Percentiles rank a stretch among this genome's conserved stretches.
Evolutionary conservation across 2,329 filamentous ascomycete genomes (phyloP).

Genomic region (Penicillium decumbens): DNA sequence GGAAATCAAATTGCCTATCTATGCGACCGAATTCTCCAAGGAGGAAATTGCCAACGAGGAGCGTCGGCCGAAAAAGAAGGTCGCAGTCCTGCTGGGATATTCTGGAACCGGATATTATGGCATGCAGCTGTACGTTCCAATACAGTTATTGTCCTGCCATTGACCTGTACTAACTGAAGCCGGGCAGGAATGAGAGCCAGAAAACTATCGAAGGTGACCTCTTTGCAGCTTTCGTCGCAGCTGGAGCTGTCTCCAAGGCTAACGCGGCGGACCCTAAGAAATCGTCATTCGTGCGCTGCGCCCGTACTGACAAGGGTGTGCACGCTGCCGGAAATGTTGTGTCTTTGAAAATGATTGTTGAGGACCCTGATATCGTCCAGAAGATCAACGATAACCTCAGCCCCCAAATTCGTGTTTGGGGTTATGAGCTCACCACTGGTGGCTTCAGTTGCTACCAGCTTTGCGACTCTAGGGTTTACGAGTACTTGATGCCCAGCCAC

Average conservation of each 20-base stretch:
- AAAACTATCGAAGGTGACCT: conserved; percentile 96
- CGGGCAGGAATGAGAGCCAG: conserved; percentile 53
- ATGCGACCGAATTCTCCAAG: conserved; percentile 58
- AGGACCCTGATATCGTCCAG: conserved; percentile 78
- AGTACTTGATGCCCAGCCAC: conserved; percentile 93
- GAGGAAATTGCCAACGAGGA: conserved; percentile 86
- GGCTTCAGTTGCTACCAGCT: conserved; percentile 91
- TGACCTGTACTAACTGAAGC: neutral
- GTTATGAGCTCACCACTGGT: conserved; percentile 81
- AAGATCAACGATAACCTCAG: conserved; percentile 86
- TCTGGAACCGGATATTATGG: conserved; percentile 95
- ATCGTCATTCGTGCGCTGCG: conserved; percentile 87
- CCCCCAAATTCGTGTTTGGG: conserved; percentile 91
- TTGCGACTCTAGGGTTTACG: conserved; percentile 94
- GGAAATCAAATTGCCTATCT: conserved; percentile 44
- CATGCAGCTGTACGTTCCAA: conserved; percentile 68
- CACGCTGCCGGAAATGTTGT: conserved; percentile 95
- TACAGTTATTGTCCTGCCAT: neutral
- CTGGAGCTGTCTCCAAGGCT: conserved; percentile 90
- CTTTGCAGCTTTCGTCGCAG: conserved; percentile 84
- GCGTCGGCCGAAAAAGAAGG: conserved; percentile 88
- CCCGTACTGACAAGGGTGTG: conserved; percentile 94
- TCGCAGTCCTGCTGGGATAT: conserved; percentile 92
- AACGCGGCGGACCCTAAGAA: conserved; percentile 97
- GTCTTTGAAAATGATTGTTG: conserved; percentile 90